Evolutionary conservation across 2,329 filamentous ascomycete genomes (phyloP), one percentile per base, ranked within the genome.

Genomic region (Xylariomycetidae sp.): DNA sequence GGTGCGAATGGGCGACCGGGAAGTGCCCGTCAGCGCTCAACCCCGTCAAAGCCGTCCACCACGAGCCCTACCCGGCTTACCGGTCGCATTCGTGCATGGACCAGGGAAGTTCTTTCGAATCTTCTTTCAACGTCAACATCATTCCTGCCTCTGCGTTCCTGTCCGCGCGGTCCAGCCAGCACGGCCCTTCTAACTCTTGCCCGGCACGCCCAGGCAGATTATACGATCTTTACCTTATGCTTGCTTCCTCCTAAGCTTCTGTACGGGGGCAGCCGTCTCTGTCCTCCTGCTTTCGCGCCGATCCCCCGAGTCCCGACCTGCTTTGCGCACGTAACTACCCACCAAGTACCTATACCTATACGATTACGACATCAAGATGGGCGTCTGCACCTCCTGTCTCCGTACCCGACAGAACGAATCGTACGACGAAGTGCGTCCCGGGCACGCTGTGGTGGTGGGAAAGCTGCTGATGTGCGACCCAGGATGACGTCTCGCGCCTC

Each of bases 321-420:
- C 30, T 28, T 20, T 29, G 10, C 14, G 24, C 15, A 20, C 24
- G 23, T 28, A n/a, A n/a, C n/a, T 23, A n/a, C n/a, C n/a, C n/a
- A n/a, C n/a, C n/a, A n/a, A n/a, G n/a, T n/a, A n/a, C n/a, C n/a
- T n/a, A n/a, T n/a, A n/a, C n/a, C n/a, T n/a, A n/a, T n/a, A n/a
- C n/a, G n/a, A n/a, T n/a, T n/a, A n/a, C n/a, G n/a, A 13, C 23
- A 18, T 38, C 42, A 44, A 29, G 24, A 80, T 80, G 76, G 76
- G 76, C 39, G 65, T 66, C 55, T 80, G 76, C 57, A 64, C 70
- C 40, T 79, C 76, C 35, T 81, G 76, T 50, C 59, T 81, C 27
- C 74, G 76, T 42, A 56, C 61, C 43, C 64, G 66, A 35, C 61
- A 64, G 32, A 63, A 61, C 44, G 70, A 75, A 42, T 57, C 60